phyloP scores from a whole-genome alignment of 2,329 filamentous ascomycete genomes.

The Trichoderma pleuroti region DNA sequence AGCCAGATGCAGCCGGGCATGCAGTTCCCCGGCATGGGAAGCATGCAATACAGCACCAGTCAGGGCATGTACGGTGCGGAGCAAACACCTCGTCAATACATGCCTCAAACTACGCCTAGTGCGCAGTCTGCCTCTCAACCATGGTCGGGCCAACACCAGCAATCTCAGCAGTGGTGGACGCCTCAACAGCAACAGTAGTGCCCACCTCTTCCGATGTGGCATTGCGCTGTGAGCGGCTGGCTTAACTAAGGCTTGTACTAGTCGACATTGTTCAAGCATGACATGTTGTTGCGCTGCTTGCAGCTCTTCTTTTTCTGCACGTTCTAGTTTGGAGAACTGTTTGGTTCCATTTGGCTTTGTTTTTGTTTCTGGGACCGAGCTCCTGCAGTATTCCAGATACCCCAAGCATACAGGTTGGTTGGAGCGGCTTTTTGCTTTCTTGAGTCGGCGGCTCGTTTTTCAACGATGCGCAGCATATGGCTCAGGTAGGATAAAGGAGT shows the following conservation, averaged over 20 bases:
- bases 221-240: neutral
- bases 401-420: slow-evolving; percentile 35
- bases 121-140: slow-evolving; percentile 49
- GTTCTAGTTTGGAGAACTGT: slow-evolving; percentile 9
- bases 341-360: slow-evolving; percentile 17
- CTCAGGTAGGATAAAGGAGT: slow-evolving; percentile 40
- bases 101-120: slow-evolving; percentile 58
- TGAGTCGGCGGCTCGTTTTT: slow-evolving; percentile 29
- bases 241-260: neutral
- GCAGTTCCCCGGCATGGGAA: slow-evolving; percentile 62
- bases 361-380: slow-evolving; percentile 23
- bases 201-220: neutral
- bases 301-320: slow-evolving; percentile 17
- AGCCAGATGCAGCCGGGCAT: slow-evolving; percentile 57
- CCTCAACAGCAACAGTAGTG: slow-evolving; percentile 46
- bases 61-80: slow-evolving; percentile 60
- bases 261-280: neutral
- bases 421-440: slow-evolving; percentile 35
- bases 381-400: slow-evolving; percentile 32
- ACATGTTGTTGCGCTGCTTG: neutral
- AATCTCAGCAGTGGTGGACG: slow-evolving; percentile 56
- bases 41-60: slow-evolving; percentile 54
- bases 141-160: slow-evolving; percentile 60
- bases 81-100: slow-evolving; percentile 62
- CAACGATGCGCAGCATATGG: slow-evolving; percentile 35